Percentiles rank a stretch among this genome's conserved stretches.
phyloP scores from a whole-genome alignment of 164 flowering plant genomes.

The Tetracentron sinense region DNA sequence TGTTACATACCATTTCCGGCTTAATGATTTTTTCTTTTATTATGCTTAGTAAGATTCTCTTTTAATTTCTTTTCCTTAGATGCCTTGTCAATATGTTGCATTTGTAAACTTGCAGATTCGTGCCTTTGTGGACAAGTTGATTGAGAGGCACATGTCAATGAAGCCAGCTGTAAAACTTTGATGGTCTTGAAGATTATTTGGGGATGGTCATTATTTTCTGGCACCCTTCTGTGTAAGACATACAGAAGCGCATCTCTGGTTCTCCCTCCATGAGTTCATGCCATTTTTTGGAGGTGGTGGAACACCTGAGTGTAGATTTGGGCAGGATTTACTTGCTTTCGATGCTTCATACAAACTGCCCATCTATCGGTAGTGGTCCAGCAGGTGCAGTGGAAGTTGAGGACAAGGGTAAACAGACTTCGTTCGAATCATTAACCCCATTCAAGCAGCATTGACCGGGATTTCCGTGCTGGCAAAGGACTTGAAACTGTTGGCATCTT shows the following conservation, averaged over 20 bases:
- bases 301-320: background rate
- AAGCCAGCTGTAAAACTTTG: conserved; percentile 48
- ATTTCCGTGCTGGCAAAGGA: background rate
- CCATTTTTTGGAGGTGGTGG: conserved; percentile 11
- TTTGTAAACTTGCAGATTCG: conserved; percentile 80
- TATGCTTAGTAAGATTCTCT: no score
- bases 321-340: background rate
- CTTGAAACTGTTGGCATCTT: background rate
- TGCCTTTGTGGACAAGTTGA: conserved; percentile 88
- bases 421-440: background rate
- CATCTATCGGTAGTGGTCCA: background rate
- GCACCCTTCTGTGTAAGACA: conserved; percentile 4
- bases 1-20: no score
- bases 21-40: no score
- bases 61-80: no score
- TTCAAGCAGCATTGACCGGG: conserved; percentile 7
- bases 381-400: conserved; percentile 9
- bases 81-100: no score
- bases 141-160: conserved; percentile 82
- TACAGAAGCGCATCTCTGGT: conserved; percentile 8
- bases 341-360: background rate
- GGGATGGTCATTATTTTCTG: conserved; percentile 6
- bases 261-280: no score
- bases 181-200: conserved; percentile 20
- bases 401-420: background rate